These are phyloP conservation scores for Sarcodon aspratus DNA, from an alignment of 768 basidiomycete species.

Conservation along the genomic window DNA sequence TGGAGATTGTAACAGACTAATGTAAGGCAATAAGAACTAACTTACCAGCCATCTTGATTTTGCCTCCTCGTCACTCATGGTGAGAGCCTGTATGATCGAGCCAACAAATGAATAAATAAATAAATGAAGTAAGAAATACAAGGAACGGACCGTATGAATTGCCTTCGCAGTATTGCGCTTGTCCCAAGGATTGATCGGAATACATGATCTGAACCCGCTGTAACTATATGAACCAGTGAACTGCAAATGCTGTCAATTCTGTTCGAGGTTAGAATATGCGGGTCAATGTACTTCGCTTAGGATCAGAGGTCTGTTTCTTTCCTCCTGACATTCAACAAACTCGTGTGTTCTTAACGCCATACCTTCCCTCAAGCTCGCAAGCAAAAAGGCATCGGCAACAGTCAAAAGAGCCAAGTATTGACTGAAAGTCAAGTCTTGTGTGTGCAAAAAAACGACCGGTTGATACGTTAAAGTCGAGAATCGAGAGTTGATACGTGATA, in stretches of 20 bases:
- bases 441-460: constrained; percentile 79
- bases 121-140: neutral
- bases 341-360: constrained; percentile 80
- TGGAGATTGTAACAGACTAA: neutral
- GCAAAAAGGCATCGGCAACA: constrained; percentile 78
- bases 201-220: constrained; percentile 78
- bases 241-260: constrained; percentile 20
- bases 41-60: constrained; percentile 64
- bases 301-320: constrained; percentile 53
- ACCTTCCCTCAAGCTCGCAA: constrained; percentile 76
- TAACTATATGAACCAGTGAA: constrained; percentile 85
- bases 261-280: neutral
- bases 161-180: constrained; percentile 75
- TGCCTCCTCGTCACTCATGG: constrained; percentile 69
- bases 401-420: constrained; percentile 78
- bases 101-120: neutral
- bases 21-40: constrained; percentile 2
- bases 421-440: constrained; percentile 73
- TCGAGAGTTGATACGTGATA: constrained; percentile 71
- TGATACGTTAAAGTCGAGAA: constrained; percentile 84
- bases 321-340: constrained; percentile 80
- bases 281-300: constrained; percentile 53
- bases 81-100: constrained; percentile 37
- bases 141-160: constrained; percentile 37
- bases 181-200: constrained; percentile 83